Percentiles rank a stretch among this genome's conserved stretches.
These are phyloP conservation scores for Sporothrix protearum DNA, from an alignment of 2,329 filamentous ascomycete genomes.

Conservation along the genomic window DNA sequence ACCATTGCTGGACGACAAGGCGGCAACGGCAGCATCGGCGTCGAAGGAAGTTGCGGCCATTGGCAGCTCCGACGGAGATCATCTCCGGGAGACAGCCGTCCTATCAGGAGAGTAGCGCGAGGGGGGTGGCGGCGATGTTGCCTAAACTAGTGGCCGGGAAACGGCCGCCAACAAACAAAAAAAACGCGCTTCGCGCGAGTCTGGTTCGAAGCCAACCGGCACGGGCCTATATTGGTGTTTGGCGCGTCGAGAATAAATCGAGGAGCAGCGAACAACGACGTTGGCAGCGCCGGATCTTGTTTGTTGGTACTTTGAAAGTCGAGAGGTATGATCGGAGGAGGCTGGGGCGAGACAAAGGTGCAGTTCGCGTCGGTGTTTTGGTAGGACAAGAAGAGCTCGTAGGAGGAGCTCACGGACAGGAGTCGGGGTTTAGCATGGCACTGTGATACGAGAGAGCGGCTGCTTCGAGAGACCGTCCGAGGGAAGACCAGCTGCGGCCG, in stretches of 20 bases:
- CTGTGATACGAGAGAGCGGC: neutral
- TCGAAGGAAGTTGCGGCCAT: slow-evolving; percentile 54
- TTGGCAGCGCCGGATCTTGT: neutral
- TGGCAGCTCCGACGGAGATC: slow-evolving; percentile 36
- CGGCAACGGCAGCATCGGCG: slow-evolving; percentile 38
- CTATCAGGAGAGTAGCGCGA: neutral
- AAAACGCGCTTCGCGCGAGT: neutral
- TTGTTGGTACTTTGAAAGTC: neutral
- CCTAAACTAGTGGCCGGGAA: slow-evolving; percentile 9
- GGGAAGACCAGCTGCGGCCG: neutral
- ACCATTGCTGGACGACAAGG: slow-evolving; percentile 1
- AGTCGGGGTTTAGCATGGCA: slow-evolving; percentile 6
- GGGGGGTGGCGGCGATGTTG: neutral
- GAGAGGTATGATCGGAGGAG: neutral
- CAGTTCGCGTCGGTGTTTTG: slow-evolving; percentile 1
- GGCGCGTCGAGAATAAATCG: neutral
- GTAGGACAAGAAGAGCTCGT: neutral
- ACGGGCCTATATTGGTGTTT: neutral
- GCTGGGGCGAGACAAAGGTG: slow-evolving; percentile 8
- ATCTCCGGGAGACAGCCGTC: slow-evolving; percentile 24
- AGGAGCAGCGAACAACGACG: neutral
- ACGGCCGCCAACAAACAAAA: neutral
- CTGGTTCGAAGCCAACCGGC: neutral
- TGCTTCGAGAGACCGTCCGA: neutral
- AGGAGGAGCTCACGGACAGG: slow-evolving; percentile 5